phyloP scores from a whole-genome alignment of 176 grass and related monocot genomes.

The Oryza meridionalis region DNA sequence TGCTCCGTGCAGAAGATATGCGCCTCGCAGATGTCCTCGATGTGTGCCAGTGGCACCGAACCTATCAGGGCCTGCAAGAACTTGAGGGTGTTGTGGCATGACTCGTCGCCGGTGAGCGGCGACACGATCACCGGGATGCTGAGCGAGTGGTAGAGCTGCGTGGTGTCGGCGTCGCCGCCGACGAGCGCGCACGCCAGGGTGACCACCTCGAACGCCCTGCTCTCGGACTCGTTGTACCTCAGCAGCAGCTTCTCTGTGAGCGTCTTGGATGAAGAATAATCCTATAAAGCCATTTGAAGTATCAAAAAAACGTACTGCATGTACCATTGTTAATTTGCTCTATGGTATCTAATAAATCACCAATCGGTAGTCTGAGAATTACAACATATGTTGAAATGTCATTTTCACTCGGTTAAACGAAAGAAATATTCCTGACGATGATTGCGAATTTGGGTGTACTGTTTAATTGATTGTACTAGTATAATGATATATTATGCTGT shows the following conservation, averaged over 20 bases:
- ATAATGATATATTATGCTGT: too few relatives aligned
- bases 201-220: slow-evolving; percentile 45
- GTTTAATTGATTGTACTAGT: too few relatives aligned
- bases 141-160: background rate
- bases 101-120: slow-evolving; percentile 30
- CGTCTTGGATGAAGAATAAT: slow-evolving; percentile 54
- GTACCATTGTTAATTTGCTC: too few relatives aligned
- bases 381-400: too few relatives aligned
- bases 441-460: too few relatives aligned
- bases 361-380: too few relatives aligned
- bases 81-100: background rate
- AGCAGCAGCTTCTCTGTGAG: slow-evolving; percentile 64
- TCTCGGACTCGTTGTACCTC: slow-evolving; percentile 20
- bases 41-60: slow-evolving; percentile 48
- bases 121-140: slow-evolving; percentile 9
- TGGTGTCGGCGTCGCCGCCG: slow-evolving; percentile 50
- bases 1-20: slow-evolving; percentile 53
- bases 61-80: slow-evolving; percentile 46
- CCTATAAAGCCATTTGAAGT: slow-evolving; percentile 10
- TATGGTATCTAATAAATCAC: too few relatives aligned
- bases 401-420: too few relatives aligned
- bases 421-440: too few relatives aligned
- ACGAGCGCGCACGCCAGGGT: slow-evolving; percentile 44
- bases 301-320: too few relatives aligned
- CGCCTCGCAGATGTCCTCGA: slow-evolving; percentile 60